Percentiles rank a stretch among this genome's conserved stretches.
Evolutionary conservation across 2,329 filamentous ascomycete genomes (phyloP).

Genomic region (Orbilia blumenaviensis): DNA sequence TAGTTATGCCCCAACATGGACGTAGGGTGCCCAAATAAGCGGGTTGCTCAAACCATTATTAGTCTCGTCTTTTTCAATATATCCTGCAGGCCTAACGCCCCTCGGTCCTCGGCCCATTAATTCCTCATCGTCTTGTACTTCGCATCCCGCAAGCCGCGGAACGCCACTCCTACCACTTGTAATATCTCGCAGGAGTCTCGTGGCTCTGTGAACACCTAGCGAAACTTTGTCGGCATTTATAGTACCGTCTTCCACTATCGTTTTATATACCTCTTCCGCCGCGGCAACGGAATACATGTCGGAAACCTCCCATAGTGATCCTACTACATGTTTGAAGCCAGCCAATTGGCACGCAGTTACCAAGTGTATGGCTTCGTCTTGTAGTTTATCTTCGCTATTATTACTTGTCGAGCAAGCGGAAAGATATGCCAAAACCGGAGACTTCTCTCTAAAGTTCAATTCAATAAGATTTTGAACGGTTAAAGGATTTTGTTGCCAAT

Average conservation of each 20-base stretch:
- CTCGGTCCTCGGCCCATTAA: neutral
- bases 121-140: neutral
- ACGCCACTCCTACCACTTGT: neutral
- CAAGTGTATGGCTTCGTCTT: conserved; percentile 28
- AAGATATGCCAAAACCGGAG: conserved; percentile 21
- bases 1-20: neutral
- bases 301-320: conserved; percentile 60
- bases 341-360: conserved; percentile 37
- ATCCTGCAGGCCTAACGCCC: neutral
- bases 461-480: conserved; percentile 4
- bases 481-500: conserved; percentile 24
- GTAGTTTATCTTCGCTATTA: neutral
- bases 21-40: neutral
- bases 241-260: neutral
- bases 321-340: conserved; percentile 40
- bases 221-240: neutral
- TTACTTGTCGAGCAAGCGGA: conserved; percentile 22
- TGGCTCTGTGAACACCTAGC: conserved; percentile 14
- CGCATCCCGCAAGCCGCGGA: neutral
- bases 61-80: neutral
- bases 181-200: neutral
- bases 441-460: neutral
- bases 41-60: neutral
- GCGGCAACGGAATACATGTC: conserved; percentile 59
- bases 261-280: conserved; percentile 22